These are phyloP conservation scores for Teratosphaeria destructans DNA, from an alignment of 2,329 filamentous ascomycete genomes.

Conservation along the genomic window DNA sequence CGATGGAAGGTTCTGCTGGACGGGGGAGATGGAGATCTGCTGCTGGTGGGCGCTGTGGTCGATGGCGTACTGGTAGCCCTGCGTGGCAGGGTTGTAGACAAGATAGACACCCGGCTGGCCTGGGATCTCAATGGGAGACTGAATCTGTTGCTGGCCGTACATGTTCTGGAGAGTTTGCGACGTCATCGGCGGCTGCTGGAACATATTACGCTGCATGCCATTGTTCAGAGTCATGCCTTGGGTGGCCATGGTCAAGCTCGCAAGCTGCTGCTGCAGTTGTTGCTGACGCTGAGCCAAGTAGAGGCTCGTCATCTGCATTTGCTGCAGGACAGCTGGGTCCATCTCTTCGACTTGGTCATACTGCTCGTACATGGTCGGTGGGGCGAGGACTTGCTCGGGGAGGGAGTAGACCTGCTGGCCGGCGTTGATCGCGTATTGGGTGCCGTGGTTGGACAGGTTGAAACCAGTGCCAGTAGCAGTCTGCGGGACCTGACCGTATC, in stretches of 20 bases:
- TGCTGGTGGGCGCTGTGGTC: conserved; percentile 53
- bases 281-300: conserved; percentile 93
- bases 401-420: conserved; percentile 53
- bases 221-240: conserved; percentile 61
- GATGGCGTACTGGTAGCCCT: conserved; percentile 71
- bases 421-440: conserved; percentile 37
- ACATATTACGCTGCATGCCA: conserved; percentile 9
- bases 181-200: conserved; percentile 30
- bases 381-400: conserved; percentile 79
- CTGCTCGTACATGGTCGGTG: conserved; percentile 56
- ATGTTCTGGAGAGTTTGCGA: conserved; percentile 45
- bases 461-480: conserved; percentile 47
- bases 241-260: conserved; percentile 70
- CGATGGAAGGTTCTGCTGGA: conserved; percentile 18
- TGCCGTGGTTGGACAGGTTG: conserved; percentile 21
- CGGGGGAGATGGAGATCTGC: conserved; percentile 21
- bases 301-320: conserved; percentile 81
- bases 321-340: conserved; percentile 77
- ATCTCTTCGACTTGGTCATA: conserved; percentile 63
- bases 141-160: conserved; percentile 56
- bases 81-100: conserved; percentile 77
- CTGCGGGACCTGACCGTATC: conserved; percentile 43
- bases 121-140: conserved; percentile 54
- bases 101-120: conserved; percentile 67
- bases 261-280: conserved; percentile 84